These are phyloP conservation scores for Naganishia liquefaciens DNA, from an alignment of 1,284 basidiomycete species.

Conservation along the genomic window DNA sequence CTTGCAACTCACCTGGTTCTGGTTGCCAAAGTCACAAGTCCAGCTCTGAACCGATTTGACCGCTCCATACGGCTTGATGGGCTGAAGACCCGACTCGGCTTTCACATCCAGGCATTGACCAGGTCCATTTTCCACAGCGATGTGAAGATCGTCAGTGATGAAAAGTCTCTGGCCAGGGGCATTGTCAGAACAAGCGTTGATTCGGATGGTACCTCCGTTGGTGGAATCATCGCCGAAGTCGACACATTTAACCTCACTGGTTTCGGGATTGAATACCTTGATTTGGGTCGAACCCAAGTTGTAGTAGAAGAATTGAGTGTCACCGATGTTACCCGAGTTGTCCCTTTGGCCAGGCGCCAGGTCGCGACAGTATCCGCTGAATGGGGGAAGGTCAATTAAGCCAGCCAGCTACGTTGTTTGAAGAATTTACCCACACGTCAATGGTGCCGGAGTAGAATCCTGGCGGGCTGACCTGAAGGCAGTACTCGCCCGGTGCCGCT, in stretches of 20 bases:
- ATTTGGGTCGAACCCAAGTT: slow-evolving; percentile 2
- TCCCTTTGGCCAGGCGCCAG: neutral
- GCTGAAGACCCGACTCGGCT: slow-evolving; percentile 13
- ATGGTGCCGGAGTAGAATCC: neutral
- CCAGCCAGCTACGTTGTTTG: neutral
- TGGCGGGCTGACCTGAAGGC: slow-evolving; percentile 11
- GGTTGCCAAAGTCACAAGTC: slow-evolving; percentile 4
- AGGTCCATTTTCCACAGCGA: slow-evolving; percentile 23
- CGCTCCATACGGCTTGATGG: slow-evolving; percentile 8
- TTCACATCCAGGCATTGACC: slow-evolving; percentile 12
- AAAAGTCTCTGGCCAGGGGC: slow-evolving; percentile 29
- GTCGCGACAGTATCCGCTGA: slow-evolving; percentile 1
- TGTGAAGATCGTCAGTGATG: slow-evolving; percentile 25
- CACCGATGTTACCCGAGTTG: neutral
- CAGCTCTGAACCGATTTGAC: slow-evolving; percentile 14
- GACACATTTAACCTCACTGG: neutral
- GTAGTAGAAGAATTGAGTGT: slow-evolving; percentile 8
- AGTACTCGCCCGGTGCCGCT: neutral
- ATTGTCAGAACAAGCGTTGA: slow-evolving; percentile 29
- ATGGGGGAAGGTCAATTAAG: neutral
- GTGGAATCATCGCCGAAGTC: slow-evolving; percentile 12
- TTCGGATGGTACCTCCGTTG: slow-evolving; percentile 33
- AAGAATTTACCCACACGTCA: neutral
- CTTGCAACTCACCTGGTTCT: slow-evolving; percentile 24
- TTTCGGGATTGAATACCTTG: neutral